These are phyloP conservation scores for Diversispora eburnea DNA, from an alignment of 192 early-diverging fungal species.

Conservation along the genomic window DNA sequence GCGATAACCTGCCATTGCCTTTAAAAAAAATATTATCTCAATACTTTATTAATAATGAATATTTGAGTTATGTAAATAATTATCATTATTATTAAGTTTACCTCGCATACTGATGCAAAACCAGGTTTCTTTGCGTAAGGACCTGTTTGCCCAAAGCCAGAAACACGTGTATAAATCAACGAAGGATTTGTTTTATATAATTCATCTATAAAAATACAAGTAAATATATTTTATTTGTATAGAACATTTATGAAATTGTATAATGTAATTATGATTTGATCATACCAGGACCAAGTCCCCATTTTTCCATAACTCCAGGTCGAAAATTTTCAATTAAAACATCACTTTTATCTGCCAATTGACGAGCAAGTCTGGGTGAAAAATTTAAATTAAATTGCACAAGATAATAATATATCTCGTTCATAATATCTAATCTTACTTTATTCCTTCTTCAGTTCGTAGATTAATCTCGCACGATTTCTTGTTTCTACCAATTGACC, in stretches of 20 bases:
- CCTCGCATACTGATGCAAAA: conserved; percentile 53
- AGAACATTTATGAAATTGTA: not conserved
- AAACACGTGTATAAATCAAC: conserved; percentile 48
- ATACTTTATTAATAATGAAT: too few species aligned
- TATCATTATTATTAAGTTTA: not conserved
- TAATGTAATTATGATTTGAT: not conserved
- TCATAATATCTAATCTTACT: conserved; percentile 28
- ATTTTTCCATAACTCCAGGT: conserved; percentile 54
- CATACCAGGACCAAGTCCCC: conserved; percentile 50
- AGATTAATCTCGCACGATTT: conserved; percentile 48
- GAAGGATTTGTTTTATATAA: conserved; percentile 39
- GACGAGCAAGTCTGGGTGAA: not conserved
- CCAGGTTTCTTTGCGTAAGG: conserved; percentile 45
- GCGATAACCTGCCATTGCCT: conserved; percentile 44
- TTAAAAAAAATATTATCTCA: not conserved
- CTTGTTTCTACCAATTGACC: conserved; percentile 46
- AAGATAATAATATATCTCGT: not conserved
- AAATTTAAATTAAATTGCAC: not conserved
- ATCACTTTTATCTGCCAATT: conserved; percentile 35
- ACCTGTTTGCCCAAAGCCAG: conserved; percentile 52
- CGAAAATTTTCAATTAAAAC: conserved; percentile 54
- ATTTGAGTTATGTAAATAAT: not conserved
- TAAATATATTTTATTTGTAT: not conserved
- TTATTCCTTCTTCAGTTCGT: conserved; percentile 38
- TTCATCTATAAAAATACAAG: conserved; percentile 31